These are phyloP conservation scores for Colletotrichum trifolii DNA, from an alignment of 2,329 filamentous ascomycete genomes.

Conservation along the genomic window DNA sequence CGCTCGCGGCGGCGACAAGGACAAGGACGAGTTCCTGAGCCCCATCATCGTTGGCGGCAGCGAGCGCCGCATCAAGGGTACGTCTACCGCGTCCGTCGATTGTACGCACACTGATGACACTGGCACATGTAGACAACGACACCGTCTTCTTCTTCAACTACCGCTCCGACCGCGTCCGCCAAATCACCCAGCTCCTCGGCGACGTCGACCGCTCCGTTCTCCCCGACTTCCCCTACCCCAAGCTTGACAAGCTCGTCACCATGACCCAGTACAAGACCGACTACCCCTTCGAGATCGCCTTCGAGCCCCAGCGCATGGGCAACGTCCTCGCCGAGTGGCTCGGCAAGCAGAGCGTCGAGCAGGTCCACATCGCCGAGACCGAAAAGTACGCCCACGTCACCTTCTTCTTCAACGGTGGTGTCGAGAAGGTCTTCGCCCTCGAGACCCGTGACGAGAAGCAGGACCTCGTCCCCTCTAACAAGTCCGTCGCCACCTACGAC, in stretches of 20 bases:
- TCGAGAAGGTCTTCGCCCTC: conserved; percentile 94
- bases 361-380: conserved; percentile 97
- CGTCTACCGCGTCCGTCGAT: conserved; percentile 36
- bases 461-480: conserved; percentile 87
- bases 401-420: conserved; percentile 99
- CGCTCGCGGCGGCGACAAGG: conserved; percentile 71
- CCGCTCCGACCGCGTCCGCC: conserved; percentile 95
- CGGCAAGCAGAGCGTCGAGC: conserved; percentile 86
- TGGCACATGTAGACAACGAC: conserved; percentile 74
- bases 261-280: conserved; percentile 99
- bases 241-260: conserved; percentile 85
- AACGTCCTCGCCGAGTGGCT: conserved; percentile 99
- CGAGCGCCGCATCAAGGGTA: conserved; percentile 86
- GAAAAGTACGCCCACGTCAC: conserved; percentile 99
- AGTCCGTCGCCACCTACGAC: conserved; percentile 92
- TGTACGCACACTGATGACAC: conserved; percentile 5
- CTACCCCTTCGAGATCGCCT: conserved; percentile 92
- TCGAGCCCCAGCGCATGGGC: conserved; percentile 94
- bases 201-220: conserved; percentile 90
- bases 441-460: conserved; percentile 88
- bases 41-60: conserved; percentile 94
- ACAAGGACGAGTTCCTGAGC: conserved; percentile 98
- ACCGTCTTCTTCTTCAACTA: conserved; percentile 99
- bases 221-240: conserved; percentile 93
- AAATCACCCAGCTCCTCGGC: conserved; percentile 94